phyloP scores from a whole-genome alignment of 2,329 filamentous ascomycete species.

The Byssoonygena ceratinophila region DNA sequence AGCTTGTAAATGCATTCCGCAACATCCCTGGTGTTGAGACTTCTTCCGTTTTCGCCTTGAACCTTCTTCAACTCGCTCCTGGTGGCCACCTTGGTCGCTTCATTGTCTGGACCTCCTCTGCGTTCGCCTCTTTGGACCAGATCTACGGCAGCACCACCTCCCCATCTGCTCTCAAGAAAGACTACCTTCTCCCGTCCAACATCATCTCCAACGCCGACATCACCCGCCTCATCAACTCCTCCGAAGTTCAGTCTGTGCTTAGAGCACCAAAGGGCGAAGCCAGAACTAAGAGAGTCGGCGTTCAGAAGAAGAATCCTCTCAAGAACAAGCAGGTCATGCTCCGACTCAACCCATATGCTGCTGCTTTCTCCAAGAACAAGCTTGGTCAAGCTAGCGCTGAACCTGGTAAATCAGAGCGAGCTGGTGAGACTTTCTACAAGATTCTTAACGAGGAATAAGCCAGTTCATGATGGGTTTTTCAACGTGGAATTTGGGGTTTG shows the following conservation, averaged over 20 bases:
- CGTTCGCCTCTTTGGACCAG: constrained; percentile 91
- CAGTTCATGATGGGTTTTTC: constrained; percentile 18
- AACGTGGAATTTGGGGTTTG: constrained; percentile 14
- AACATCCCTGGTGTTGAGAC: constrained; percentile 99
- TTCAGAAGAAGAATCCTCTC: constrained; percentile 99
- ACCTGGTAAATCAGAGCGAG: constrained; percentile 49
- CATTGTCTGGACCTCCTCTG: constrained; percentile 96
- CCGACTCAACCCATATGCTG: constrained; percentile 95
- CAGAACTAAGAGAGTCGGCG: constrained; percentile 74
- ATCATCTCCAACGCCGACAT: constrained; percentile 90
- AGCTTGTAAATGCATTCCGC: constrained; percentile 88
- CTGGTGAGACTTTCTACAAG: constrained; percentile 44
- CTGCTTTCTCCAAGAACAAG: constrained; percentile 78
- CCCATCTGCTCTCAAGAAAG: constrained; percentile 90
- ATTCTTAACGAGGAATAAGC: constrained; percentile 44
- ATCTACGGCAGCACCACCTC: constrained; percentile 91
- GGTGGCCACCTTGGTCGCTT: constrained; percentile 98
- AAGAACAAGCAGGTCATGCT: constrained; percentile 98
- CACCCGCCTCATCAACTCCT: constrained; percentile 96
- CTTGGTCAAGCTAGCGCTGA: constrained; percentile 60
- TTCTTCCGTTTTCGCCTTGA: constrained; percentile 81
- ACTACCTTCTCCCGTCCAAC: constrained; percentile 93
- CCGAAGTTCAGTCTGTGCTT: constrained; percentile 94
- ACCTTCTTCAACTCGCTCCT: constrained; percentile 97
- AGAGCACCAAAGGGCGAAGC: constrained; percentile 82